These are phyloP conservation scores for Eurotiales sp. DNA, from an alignment of 2,329 filamentous ascomycete species.

Conservation along the genomic window DNA sequence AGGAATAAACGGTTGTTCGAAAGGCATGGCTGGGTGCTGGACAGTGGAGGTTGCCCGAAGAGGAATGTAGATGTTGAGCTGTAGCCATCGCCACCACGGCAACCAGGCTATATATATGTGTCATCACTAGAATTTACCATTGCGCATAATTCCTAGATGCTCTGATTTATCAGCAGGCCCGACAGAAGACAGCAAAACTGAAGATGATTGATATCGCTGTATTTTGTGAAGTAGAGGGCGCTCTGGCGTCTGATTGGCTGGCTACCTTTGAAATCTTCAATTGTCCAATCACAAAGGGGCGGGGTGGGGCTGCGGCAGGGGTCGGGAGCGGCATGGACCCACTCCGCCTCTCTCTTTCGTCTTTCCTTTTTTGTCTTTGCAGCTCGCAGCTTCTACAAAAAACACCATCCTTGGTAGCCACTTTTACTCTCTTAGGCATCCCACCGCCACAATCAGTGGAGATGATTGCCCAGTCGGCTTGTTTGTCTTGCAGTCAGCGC, in stretches of 20 bases:
- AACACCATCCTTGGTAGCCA: too few relatives aligned
- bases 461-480: conserved; percentile 2
- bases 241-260: not conserved
- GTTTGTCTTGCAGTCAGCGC: conserved; percentile 9
- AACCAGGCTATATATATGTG: too few relatives aligned
- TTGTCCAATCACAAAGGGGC: not conserved
- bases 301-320: not conserved
- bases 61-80: too few relatives aligned
- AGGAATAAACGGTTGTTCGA: conserved; percentile 3
- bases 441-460: too few relatives aligned
- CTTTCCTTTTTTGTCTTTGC: too few relatives aligned
- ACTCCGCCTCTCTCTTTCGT: too few relatives aligned
- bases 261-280: not conserved
- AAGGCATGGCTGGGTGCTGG: conserved; percentile 2
- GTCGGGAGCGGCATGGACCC: not conserved
- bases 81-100: too few relatives aligned
- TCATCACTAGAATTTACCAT: not conserved
- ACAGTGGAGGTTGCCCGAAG: too few relatives aligned
- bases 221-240: too few relatives aligned
- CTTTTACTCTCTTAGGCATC: too few relatives aligned
- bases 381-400: too few relatives aligned
- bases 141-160: not conserved
- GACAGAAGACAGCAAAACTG: not conserved
- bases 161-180: not conserved
- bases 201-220: not conserved